phyloP scores from a whole-genome alignment of 2,329 filamentous ascomycete genomes.

The Microcera coccophila region DNA sequence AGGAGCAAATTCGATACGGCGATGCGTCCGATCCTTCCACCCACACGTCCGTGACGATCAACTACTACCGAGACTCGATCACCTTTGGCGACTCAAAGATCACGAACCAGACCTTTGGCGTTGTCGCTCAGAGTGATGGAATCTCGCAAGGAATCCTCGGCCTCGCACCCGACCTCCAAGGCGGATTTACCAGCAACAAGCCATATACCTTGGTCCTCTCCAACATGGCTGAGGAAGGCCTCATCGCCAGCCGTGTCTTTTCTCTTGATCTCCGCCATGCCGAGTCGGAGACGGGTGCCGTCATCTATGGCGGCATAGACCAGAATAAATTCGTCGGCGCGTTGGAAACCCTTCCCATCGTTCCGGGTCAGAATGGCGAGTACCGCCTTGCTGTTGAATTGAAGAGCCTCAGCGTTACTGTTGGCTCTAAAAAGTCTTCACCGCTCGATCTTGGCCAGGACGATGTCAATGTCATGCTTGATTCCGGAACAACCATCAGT shows the following conservation, averaged over 20 bases:
- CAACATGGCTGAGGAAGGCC: conserved; percentile 43
- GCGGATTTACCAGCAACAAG: conserved; percentile 34
- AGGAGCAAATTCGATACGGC: conserved; percentile 38
- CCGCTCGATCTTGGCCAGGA: conserved; percentile 24
- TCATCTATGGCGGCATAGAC: conserved; percentile 54
- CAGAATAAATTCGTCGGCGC: conserved; percentile 48
- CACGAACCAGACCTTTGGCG: conserved; percentile 47
- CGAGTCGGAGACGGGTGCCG: conserved; percentile 41
- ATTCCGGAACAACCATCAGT: conserved; percentile 50
- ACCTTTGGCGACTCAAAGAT: conserved; percentile 42
- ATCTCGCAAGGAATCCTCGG: conserved; percentile 52
- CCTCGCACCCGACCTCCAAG: conserved; percentile 40
- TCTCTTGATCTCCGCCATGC: conserved; percentile 47
- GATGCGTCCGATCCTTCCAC: conserved; percentile 34
- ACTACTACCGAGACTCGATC: conserved; percentile 46
- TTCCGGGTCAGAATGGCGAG: conserved; percentile 35
- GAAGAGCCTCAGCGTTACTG: conserved; percentile 30
- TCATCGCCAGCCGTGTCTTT: conserved; percentile 49
- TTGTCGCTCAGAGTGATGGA: conserved; percentile 42
- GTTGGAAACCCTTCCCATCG: conserved; percentile 42
- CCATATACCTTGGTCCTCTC: conserved; percentile 54
- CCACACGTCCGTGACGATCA: conserved; percentile 38
- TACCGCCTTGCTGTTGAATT: conserved; percentile 36
- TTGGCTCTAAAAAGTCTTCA: conserved; percentile 15
- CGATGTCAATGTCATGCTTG: conserved; percentile 45